A percentile compares a stretch with the other conserved stretches of the same genome.
Evolutionary conservation across 192 early-diverging fungal genomes (phyloP).

Genomic region (Dispira simplex): DNA sequence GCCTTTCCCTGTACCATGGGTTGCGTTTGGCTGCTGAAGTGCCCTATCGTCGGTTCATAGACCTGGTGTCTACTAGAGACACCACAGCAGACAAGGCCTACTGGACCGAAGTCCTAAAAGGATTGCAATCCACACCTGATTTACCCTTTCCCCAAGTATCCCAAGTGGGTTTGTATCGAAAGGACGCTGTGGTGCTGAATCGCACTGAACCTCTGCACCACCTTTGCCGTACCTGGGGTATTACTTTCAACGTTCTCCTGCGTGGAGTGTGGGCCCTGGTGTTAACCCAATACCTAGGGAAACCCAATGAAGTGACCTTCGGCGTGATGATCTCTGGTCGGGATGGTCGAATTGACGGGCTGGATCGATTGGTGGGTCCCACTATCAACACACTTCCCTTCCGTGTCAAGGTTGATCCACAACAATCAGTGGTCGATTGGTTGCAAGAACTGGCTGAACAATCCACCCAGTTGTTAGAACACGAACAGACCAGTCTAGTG

Average conservation of each 20-base stretch:
- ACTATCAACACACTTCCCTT: slow-evolving; percentile 8
- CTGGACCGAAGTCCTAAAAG: neutral
- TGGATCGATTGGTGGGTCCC: slow-evolving; percentile 5
- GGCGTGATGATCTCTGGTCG: slow-evolving; percentile 10
- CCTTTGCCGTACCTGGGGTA: neutral
- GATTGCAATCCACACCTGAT: neutral
- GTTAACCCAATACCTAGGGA: neutral
- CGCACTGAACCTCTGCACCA: neutral
- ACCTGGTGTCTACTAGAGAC: neutral
- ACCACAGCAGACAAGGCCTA: neutral
- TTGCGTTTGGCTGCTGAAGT: neutral
- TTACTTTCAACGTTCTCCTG: neutral
- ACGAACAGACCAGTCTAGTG: slow-evolving; percentile 5
- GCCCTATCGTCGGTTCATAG: neutral
- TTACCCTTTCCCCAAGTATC: neutral
- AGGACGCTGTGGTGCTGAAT: neutral
- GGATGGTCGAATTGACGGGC: neutral
- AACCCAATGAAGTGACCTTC: slow-evolving; percentile 3
- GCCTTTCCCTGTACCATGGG: neutral
- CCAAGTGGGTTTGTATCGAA: neutral
- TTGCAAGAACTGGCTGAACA: neutral
- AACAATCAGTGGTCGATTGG: neutral
- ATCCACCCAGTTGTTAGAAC: neutral
- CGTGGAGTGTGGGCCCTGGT: slow-evolving; percentile 6
- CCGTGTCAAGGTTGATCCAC: neutral